Conservation (phyloP, 495 filamentous ascomycete genomes). For the Hypomontagnella submonticulosa region DNA sequence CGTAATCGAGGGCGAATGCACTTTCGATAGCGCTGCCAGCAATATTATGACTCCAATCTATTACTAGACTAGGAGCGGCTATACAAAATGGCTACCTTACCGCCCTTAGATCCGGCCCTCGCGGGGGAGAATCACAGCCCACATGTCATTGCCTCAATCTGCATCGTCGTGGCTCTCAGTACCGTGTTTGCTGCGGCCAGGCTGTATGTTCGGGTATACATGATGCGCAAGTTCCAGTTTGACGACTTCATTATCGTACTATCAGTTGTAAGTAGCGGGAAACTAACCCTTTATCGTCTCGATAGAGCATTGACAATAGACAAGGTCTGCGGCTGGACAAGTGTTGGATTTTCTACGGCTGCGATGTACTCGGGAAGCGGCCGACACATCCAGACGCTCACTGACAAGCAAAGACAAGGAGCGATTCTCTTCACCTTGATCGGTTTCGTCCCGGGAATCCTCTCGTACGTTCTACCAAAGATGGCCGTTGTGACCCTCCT, state of each 20-base stretch:
- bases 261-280: conserved; percentile 24
- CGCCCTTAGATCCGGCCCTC: no score
- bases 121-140: no score
- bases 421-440: conserved; percentile 51
- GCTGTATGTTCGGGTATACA: conserved; percentile 35
- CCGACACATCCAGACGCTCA: conserved; percentile 45
- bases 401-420: conserved; percentile 38
- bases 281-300: not conserved
- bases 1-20: no score
- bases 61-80: no score
- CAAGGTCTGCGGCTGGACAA: conserved; percentile 25
- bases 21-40: no score
- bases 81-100: no score
- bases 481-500: conserved; percentile 58
- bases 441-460: conserved; percentile 53
- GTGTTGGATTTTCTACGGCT: conserved; percentile 22
- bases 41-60: no score
- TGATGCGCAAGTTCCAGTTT: conserved; percentile 38
- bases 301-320: not conserved
- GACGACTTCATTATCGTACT: conserved; percentile 43
- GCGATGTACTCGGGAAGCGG: conserved; percentile 25
- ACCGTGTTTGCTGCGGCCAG: conserved; percentile 45
- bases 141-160: conserved; percentile 22
- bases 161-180: conserved; percentile 26
- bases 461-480: conserved; percentile 58